Base-by-base conservation (phyloP, 768 basidiomycete species). In the Tricholomella constricta region DNA sequence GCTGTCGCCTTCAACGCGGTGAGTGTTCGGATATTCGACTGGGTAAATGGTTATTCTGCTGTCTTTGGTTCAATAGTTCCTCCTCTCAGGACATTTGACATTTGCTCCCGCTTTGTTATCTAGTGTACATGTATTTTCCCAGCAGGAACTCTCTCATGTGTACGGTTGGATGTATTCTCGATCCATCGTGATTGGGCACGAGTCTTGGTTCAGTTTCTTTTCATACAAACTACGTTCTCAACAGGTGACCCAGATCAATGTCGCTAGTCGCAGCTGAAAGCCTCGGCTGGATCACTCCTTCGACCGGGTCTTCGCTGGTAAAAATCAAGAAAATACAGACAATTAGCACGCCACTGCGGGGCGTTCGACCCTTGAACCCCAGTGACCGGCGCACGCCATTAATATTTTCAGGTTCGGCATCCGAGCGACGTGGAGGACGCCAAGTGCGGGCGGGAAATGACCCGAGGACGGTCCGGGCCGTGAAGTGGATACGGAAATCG, bases 381-480 rank as follows among this genome's bases (percentile, higher is more conserved):
- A 6, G 29, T 31, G 29, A 31, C 29, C 11, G 29, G 29, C 34
- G n/a, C 4, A 5, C 36, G 36, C 36, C 22, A 37, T n/a, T 36
- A 48, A 23, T 36, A 15, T 37, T 48, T 48, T 48, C 46, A 48
- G 48, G 26, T 19, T 48, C 35, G 36, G 36, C 3, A 35, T 37
- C n/a, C n/a, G n/a, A n/a, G 43, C 43, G 14, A 25, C 10, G 20
- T 38, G 19, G 19, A 15, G 14, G 34, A 11, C 11, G 42, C 20
- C 15, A 49, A 45, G 42, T 43, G n/a, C 23, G 19, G 54, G 36
- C 41, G 48, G n/a, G 26, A 29, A 55, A 57, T 54, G 15, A 51
- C 17, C 53, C 56, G 57, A 57, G n/a, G 51, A 56, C 64, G 65
- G 64, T 54, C 65, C 65, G 65, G 63, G 45, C 35, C 26, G 48